Evolutionary conservation across 106 monocot genomes (phyloP).

Genomic region (Dendrobium nobile): DNA sequence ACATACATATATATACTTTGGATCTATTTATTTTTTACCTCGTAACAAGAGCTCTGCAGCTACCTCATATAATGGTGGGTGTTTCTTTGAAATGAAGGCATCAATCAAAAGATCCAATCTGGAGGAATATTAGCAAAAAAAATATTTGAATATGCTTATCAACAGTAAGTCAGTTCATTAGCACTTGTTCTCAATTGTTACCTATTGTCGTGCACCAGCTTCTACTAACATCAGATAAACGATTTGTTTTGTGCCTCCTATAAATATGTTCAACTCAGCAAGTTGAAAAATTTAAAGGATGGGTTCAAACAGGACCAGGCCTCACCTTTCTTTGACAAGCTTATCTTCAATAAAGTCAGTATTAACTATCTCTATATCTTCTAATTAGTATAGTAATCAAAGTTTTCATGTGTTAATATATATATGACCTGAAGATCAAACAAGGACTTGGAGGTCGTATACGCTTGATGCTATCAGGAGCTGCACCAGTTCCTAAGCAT

Average conservation of each 20-base stretch:
- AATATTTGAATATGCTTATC: slow-evolving; percentile 73
- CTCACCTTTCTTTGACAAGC: slow-evolving; percentile 76
- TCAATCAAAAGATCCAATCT: slow-evolving; percentile 63
- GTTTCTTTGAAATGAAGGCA: slow-evolving; percentile 36
- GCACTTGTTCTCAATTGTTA: neutral
- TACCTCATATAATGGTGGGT: neutral
- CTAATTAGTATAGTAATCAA: neutral
- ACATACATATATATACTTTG: neutral
- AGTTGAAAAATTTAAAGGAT: slow-evolving; percentile 62
- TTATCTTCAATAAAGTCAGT: slow-evolving; percentile 76
- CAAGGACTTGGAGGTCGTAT: slow-evolving; percentile 81
- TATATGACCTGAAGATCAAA: slow-evolving; percentile 39
- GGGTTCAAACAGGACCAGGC: slow-evolving; percentile 79
- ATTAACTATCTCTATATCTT: slow-evolving; percentile 3
- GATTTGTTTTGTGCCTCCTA: too few relatives aligned
- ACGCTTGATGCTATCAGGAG: slow-evolving; percentile 86
- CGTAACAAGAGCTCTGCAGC: neutral
- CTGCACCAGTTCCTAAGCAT: slow-evolving; percentile 77
- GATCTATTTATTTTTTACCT: neutral
- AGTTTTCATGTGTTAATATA: neutral
- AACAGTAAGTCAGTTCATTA: slow-evolving; percentile 42
- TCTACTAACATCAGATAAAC: too few relatives aligned
- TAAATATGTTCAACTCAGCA: slow-evolving; percentile 32
- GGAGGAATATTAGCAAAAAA: slow-evolving; percentile 53
- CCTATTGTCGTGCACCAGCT: slow-evolving; percentile 1